phyloP scores from a whole-genome alignment of 805 yeast species.

The Starmerella apis region DNA sequence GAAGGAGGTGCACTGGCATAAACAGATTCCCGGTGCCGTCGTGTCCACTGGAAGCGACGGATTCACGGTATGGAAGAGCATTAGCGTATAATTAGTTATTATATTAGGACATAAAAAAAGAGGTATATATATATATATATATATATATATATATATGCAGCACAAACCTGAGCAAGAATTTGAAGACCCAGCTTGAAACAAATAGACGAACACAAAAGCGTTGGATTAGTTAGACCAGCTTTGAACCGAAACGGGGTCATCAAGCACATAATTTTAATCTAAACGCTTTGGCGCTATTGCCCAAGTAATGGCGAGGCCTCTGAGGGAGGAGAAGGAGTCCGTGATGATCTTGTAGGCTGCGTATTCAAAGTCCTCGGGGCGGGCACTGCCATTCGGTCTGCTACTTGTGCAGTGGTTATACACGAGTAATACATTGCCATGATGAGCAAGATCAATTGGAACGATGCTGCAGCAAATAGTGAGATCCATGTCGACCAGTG shows the following conservation, averaged over 20 bases:
- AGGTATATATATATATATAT: too few relatives aligned
- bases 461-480: slow-evolving; percentile 55
- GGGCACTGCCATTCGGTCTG: slow-evolving; percentile 6
- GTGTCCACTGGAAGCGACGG: slow-evolving; percentile 95
- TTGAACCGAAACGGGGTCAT: too few relatives aligned
- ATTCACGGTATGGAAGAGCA: slow-evolving; percentile 89
- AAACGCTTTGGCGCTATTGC: neutral
- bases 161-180: too few relatives aligned
- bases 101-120: too few relatives aligned
- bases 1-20: slow-evolving; percentile 97
- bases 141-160: too few relatives aligned
- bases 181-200: too few relatives aligned
- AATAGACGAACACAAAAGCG: too few relatives aligned
- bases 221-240: too few relatives aligned
- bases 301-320: neutral
- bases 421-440: slow-evolving; percentile 47
- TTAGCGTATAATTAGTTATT: slow-evolving; percentile 52
- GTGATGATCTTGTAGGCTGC: neutral
- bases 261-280: too few relatives aligned
- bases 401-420: slow-evolving; percentile 3
- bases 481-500: slow-evolving; percentile 85
- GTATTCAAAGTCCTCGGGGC: neutral
- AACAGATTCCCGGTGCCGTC: slow-evolving; percentile 90
- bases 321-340: neutral
- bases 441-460: slow-evolving; percentile 51